Percentiles rank a stretch among this genome's conserved stretches.
Evolutionary conservation across 257 asterid species (phyloP).

Genomic region (Cynanchum wilfordii): DNA sequence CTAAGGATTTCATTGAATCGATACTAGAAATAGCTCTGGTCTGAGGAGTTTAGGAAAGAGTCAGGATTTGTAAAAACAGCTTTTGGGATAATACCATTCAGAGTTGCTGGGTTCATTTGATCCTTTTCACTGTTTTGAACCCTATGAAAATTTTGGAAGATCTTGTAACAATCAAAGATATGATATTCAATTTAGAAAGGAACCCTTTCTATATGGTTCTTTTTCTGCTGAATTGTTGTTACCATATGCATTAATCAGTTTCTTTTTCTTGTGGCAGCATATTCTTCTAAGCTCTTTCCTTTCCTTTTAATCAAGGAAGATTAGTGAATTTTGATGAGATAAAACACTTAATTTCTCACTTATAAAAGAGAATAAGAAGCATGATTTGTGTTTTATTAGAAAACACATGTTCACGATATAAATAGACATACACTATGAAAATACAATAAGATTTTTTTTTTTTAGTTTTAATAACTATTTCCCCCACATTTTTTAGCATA

Average conservation of each 20-base stretch:
- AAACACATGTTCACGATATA: too few species aligned
- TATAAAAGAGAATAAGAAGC: too few species aligned
- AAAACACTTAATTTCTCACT: too few species aligned
- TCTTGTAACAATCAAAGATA: background rate
- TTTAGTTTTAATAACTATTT: too few species aligned
- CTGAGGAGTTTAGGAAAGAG: background rate
- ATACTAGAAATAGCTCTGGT: background rate
- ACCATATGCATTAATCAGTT: too few species aligned
- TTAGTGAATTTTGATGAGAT: too few species aligned
- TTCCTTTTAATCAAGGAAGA: too few species aligned
- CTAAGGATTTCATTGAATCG: background rate
- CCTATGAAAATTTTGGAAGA: background rate
- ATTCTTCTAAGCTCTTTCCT: background rate
- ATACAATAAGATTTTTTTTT: too few species aligned
- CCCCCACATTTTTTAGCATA: too few species aligned
- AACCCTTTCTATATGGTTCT: background rate
- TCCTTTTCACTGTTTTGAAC: background rate
- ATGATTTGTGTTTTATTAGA: too few species aligned
- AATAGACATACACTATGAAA: too few species aligned
- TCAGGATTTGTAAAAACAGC: background rate
- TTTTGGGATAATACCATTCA: background rate
- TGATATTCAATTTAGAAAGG: background rate
- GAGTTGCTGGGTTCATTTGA: constrained; percentile 6
- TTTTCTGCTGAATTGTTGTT: background rate
- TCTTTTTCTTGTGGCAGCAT: too few species aligned